These are phyloP conservation scores for Gentiana dahurica DNA, from an alignment of 257 asterid genomes.

Conservation along the genomic window DNA sequence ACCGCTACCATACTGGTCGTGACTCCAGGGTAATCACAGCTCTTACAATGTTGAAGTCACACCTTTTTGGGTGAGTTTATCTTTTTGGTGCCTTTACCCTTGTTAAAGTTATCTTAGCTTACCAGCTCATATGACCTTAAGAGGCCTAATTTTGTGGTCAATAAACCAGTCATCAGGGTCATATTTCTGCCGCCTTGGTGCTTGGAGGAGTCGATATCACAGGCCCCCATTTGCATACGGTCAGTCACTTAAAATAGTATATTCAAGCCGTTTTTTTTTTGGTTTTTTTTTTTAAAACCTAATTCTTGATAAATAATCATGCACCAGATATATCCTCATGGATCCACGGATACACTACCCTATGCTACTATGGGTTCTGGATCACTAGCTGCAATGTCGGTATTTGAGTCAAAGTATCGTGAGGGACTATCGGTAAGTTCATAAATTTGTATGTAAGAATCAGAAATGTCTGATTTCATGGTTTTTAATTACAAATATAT, in stretches of 20 bases:
- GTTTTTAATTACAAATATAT: conserved; percentile 3
- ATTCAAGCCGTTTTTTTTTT: neutral
- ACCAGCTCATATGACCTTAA: conserved; percentile 10
- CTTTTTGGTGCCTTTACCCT: conserved; percentile 6
- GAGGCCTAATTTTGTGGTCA: conserved; percentile 11
- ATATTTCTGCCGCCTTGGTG: conserved; percentile 90
- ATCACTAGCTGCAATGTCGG: conserved; percentile 94
- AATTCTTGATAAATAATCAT: conserved; percentile 9
- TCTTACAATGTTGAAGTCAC: conserved; percentile 73
- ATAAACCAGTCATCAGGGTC: conserved; percentile 64
- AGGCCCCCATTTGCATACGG: conserved; percentile 93
- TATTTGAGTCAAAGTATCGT: conserved; percentile 76
- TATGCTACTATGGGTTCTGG: conserved; percentile 99
- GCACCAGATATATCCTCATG: conserved; percentile 89
- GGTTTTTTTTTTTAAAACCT: no score
- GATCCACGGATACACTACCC: conserved; percentile 94
- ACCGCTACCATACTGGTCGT: conserved; percentile 82
- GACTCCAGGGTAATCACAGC: conserved; percentile 94
- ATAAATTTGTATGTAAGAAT: neutral
- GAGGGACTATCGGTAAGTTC: conserved; percentile 78
- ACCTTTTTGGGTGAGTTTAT: conserved; percentile 60
- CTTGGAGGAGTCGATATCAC: conserved; percentile 93
- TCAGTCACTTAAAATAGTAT: conserved; percentile 26
- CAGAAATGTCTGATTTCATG: neutral
- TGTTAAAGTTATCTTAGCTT: conserved; percentile 3